Conservation (phyloP, 768 basidiomycete species). For the Trametes villosa region DNA sequence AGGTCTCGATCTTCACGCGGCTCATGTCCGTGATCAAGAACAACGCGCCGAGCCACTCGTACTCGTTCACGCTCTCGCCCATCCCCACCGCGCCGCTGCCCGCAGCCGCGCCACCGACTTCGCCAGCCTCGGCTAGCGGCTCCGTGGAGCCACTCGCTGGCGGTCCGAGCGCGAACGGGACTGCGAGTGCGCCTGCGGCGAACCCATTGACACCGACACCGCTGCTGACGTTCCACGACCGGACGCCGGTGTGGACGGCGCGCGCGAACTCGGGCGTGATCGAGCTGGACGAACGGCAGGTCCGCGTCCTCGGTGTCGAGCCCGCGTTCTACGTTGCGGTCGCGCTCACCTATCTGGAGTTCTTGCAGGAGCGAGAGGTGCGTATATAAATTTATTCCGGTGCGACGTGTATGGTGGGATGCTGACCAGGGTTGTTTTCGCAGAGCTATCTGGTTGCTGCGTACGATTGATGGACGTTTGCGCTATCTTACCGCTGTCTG, state of each 20-base stretch:
- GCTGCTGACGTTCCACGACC: slow-evolving; percentile 71
- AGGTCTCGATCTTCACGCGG: too few relatives aligned
- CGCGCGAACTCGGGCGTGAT: slow-evolving; percentile 62
- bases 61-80: too few relatives aligned
- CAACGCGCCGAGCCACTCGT: too few relatives aligned
- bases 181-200: slow-evolving; percentile 11
- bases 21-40: too few relatives aligned
- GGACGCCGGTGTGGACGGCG: slow-evolving; percentile 66
- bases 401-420: too few relatives aligned
- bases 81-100: too few relatives aligned
- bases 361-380: slow-evolving; percentile 79
- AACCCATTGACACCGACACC: slow-evolving; percentile 43
- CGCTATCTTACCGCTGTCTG: slow-evolving; percentile 9
- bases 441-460: slow-evolving; percentile 39
- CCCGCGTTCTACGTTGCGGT: slow-evolving; percentile 79
- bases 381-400: slow-evolving; percentile 32
- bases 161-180: slow-evolving; percentile 2
- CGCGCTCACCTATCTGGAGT: slow-evolving; percentile 76
- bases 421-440: neutral
- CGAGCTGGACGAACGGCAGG: slow-evolving; percentile 63
- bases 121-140: too few relatives aligned
- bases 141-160: too few relatives aligned
- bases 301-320: slow-evolving; percentile 66
- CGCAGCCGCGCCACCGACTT: too few relatives aligned
- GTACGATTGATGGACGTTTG: slow-evolving; percentile 30